Evolutionary conservation across 768 basidiomycete species (phyloP).

Genomic region (Glaciozyma martinii): DNA sequence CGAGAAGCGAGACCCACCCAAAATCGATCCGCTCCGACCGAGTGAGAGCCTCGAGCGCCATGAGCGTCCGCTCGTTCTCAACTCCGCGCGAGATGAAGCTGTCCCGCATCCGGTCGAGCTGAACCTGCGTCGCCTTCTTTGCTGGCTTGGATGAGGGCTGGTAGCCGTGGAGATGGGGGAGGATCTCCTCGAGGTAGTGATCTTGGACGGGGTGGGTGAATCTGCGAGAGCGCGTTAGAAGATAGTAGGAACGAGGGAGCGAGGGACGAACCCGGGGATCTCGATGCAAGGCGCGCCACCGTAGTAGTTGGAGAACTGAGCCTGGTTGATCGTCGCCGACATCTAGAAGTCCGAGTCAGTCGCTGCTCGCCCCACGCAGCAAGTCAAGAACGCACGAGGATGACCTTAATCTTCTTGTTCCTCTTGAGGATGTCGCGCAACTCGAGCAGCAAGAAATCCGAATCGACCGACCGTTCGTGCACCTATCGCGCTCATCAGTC

Average conservation of each 20-base stretch:
- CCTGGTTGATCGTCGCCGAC: slow-evolving; percentile 91
- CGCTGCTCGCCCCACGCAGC: neutral
- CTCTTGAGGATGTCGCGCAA: slow-evolving; percentile 61
- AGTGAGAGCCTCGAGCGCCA: slow-evolving; percentile 54
- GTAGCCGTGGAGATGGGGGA: slow-evolving; percentile 41
- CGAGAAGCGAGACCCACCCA: slow-evolving; percentile 45
- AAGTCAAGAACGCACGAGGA: slow-evolving; percentile 46
- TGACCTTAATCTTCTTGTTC: slow-evolving; percentile 61
- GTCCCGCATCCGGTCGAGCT: slow-evolving; percentile 46
- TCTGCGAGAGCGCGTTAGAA: neutral
- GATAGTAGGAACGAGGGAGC: neutral
- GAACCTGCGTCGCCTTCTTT: slow-evolving; percentile 46
- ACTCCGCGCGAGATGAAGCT: slow-evolving; percentile 51
- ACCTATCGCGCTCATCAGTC: slow-evolving; percentile 46
- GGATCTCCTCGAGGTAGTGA: slow-evolving; percentile 70
- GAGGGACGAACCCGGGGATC: slow-evolving; percentile 70
- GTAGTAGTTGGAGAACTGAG: slow-evolving; percentile 76
- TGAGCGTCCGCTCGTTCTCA: slow-evolving; percentile 45
- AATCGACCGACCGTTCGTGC: slow-evolving; percentile 84
- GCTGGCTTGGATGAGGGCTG: slow-evolving; percentile 42
- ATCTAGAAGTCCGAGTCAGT: slow-evolving; percentile 43
- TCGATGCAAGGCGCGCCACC: slow-evolving; percentile 64
- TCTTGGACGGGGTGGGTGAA: slow-evolving; percentile 38
- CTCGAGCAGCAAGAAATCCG: slow-evolving; percentile 79
- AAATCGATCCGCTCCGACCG: slow-evolving; percentile 63